These are phyloP conservation scores for Sherardia arvensis DNA, from an alignment of 257 asterid genomes.

Conservation along the genomic window DNA sequence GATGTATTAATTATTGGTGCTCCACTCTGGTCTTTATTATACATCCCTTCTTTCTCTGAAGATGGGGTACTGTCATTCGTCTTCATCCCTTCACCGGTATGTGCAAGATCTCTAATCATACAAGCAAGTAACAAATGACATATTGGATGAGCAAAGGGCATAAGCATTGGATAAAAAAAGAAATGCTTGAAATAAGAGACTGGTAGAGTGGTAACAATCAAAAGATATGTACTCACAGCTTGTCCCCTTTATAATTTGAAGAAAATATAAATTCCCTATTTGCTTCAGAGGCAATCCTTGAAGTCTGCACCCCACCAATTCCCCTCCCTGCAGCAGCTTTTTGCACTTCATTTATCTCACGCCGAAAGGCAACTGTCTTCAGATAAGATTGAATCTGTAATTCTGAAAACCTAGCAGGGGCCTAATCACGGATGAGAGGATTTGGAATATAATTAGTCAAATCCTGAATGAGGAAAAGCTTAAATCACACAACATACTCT, in stretches of 20 bases:
- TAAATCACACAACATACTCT: not conserved
- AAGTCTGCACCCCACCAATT: constrained; percentile 75
- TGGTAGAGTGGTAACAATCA: not conserved
- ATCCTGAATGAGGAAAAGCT: not conserved
- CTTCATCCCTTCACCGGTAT: constrained; percentile 51
- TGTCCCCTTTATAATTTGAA: constrained; percentile 81
- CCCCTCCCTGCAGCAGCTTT: constrained; percentile 93
- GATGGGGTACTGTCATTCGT: constrained; percentile 22
- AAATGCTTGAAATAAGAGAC: constrained; percentile 5
- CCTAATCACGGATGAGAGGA: constrained; percentile 36
- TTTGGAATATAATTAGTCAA: not conserved
- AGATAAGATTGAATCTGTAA: constrained; percentile 93
- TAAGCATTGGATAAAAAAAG: constrained; percentile 12
- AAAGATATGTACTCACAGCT: constrained; percentile 39
- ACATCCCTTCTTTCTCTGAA: constrained; percentile 13
- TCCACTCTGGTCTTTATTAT: constrained; percentile 27
- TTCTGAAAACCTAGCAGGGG: constrained; percentile 83
- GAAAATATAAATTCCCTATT: constrained; percentile 91
- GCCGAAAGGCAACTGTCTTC: constrained; percentile 96
- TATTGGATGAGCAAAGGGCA: constrained; percentile 6
- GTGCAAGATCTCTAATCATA: constrained; percentile 53
- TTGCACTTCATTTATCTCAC: constrained; percentile 88
- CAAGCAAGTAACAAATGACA: constrained; percentile 8
- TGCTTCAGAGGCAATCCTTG: constrained; percentile 97
- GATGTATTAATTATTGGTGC: constrained; percentile 25